Conservation (phyloP, 2,329 filamentous ascomycete species). For the Fusarium succisae region DNA sequence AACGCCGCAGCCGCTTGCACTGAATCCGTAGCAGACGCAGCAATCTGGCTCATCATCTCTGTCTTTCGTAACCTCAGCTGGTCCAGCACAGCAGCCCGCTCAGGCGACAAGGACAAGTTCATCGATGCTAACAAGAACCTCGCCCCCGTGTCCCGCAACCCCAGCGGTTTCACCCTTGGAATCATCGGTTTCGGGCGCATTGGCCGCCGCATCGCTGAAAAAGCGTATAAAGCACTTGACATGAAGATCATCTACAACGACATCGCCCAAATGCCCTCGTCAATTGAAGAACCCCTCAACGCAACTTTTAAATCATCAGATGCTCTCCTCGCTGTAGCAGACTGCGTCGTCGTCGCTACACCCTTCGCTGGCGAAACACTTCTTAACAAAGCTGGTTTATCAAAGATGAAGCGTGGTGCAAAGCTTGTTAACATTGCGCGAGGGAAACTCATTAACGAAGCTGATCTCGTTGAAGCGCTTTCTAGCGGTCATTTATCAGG, state of each 20-base stretch:
- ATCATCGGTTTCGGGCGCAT: conserved; percentile 42
- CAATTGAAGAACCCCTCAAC: conserved; percentile 19
- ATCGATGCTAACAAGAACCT: conserved; percentile 38
- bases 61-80: conserved; percentile 41
- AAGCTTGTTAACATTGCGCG: conserved; percentile 77
- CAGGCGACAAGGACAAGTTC: conserved; percentile 39
- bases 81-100: conserved; percentile 39
- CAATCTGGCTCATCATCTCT: conserved; percentile 43
- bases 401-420: conserved; percentile 75
- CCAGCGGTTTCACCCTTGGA: conserved; percentile 38
- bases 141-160: conserved; percentile 39
- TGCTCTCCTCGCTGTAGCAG: conserved; percentile 37
- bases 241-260: conserved; percentile 45
- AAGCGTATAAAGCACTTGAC: conserved; percentile 41
- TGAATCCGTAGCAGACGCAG: conserved; percentile 40
- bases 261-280: conserved; percentile 32
- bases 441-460: conserved; percentile 77
- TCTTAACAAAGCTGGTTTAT: conserved; percentile 63
- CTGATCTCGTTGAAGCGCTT: conserved; percentile 72
- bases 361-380: conserved; percentile 38
- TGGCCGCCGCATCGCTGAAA: conserved; percentile 40
- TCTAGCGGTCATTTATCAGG: conserved; percentile 69
- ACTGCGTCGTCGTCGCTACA: conserved; percentile 39
- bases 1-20: conserved; percentile 42
- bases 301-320: conserved; percentile 35